phyloP scores from a whole-genome alignment of 2,329 filamentous ascomycete species.

The Penicillium sp. region DNA sequence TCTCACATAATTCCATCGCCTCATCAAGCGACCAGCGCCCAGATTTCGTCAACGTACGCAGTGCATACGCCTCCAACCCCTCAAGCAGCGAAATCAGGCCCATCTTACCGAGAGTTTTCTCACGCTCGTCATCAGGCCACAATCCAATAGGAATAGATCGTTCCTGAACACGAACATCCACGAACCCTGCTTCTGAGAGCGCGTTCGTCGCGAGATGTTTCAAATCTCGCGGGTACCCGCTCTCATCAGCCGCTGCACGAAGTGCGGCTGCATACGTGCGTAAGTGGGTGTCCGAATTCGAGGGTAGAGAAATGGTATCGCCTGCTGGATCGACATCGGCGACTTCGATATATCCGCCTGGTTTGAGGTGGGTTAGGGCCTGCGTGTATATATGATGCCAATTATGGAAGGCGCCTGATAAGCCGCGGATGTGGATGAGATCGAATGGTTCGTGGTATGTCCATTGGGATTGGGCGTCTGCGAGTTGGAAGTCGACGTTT shows the following conservation, averaged over 20 bases:
- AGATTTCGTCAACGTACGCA: slow-evolving; percentile 36
- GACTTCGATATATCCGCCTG: slow-evolving; percentile 49
- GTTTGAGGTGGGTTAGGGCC: slow-evolving; percentile 44
- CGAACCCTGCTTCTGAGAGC: slow-evolving; percentile 46
- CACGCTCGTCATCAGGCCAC: slow-evolving; percentile 35
- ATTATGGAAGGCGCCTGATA: slow-evolving; percentile 48
- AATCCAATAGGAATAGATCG: slow-evolving; percentile 38
- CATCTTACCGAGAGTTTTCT: slow-evolving; percentile 43
- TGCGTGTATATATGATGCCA: slow-evolving; percentile 49
- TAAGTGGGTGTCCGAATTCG: slow-evolving; percentile 28
- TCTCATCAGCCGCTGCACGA: slow-evolving; percentile 39
- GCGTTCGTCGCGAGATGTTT: slow-evolving; percentile 43
- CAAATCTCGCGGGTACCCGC: slow-evolving; percentile 42
- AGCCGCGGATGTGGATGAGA: slow-evolving; percentile 49
- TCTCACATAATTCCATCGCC: slow-evolving; percentile 38
- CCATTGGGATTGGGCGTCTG: slow-evolving; percentile 49
- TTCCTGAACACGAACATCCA: slow-evolving; percentile 41
- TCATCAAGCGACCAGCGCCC: slow-evolving; percentile 34
- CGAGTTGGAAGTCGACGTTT: slow-evolving; percentile 50
- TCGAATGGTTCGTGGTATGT: slow-evolving; percentile 50
- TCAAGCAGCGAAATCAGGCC: slow-evolving; percentile 40
- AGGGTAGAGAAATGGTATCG: slow-evolving; percentile 21
- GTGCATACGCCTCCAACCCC: slow-evolving; percentile 38
- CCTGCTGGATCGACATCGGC: slow-evolving; percentile 39
- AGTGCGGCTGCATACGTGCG: slow-evolving; percentile 35